phyloP scores from a whole-genome alignment of 1,284 basidiomycete species.

The Pseudozyma hubeiensis region DNA sequence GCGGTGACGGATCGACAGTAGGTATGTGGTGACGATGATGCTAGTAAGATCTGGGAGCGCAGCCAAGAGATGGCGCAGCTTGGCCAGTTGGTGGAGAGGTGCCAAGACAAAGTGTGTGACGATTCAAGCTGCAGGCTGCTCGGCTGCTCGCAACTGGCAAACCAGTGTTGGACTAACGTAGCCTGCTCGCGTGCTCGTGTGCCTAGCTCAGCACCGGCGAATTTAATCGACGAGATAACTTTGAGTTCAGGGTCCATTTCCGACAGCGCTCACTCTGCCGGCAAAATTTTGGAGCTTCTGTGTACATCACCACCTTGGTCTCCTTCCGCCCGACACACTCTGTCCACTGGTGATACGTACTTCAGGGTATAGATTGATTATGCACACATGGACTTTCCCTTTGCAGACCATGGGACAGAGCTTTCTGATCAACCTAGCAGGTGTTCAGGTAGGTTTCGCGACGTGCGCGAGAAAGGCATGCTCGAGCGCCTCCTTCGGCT shows the following conservation, averaged over 20 bases:
- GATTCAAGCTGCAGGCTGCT: not conserved
- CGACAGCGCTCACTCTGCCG: not conserved
- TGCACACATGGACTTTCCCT: no score
- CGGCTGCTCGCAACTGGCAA: not conserved
- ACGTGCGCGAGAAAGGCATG: slow-evolving; percentile 78
- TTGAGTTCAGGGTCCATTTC: slow-evolving; percentile 11
- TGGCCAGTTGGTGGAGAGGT: not conserved
- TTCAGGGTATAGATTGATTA: no score
- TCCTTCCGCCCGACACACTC: no score
- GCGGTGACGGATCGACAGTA: not conserved
- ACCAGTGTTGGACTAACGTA: no score
- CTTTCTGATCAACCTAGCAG: not conserved
- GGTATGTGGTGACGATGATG: not conserved
- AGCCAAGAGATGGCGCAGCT: not conserved
- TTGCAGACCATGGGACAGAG: no score
- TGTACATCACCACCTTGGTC: no score
- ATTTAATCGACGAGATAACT: not conserved
- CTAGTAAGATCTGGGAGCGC: not conserved
- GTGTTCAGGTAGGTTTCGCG: not conserved
- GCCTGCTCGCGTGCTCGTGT: slow-evolving; percentile 1
- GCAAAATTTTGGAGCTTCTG: not conserved
- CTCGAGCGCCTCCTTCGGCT: slow-evolving; percentile 84
- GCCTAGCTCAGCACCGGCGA: not conserved
- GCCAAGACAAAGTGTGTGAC: slow-evolving; percentile 12
- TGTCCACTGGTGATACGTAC: no score